Conservation (phyloP, 305 asterid genomes). For the Fraxinus xanthoxyloides region DNA sequence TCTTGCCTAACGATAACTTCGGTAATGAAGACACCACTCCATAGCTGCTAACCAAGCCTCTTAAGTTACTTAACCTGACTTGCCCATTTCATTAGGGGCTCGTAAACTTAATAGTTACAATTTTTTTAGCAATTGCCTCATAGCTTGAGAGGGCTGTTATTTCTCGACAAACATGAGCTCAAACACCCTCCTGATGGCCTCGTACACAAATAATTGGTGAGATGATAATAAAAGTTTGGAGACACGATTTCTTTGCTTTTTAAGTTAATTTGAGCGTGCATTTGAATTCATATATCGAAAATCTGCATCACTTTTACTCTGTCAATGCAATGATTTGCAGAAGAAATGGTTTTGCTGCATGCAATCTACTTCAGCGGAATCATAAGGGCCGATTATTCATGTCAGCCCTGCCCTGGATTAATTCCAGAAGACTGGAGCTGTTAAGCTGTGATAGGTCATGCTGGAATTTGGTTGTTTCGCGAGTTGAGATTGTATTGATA, state of each 20-base stretch:
- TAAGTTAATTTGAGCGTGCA: neutral
- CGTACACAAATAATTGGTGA: neutral
- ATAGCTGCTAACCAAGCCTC: neutral
- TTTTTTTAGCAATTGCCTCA: neutral
- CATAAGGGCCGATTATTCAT: slow-evolving; percentile 16
- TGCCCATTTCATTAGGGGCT: neutral
- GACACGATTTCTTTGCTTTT: neutral
- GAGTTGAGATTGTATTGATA: neutral
- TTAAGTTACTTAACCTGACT: neutral
- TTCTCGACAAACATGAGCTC: neutral
- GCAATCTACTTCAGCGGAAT: slow-evolving; percentile 42
- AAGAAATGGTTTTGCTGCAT: slow-evolving; percentile 67
- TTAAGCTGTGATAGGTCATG: slow-evolving; percentile 28
- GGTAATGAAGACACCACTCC: neutral
- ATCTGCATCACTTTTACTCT: neutral
- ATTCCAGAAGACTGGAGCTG: slow-evolving; percentile 25
- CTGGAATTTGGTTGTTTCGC: slow-evolving; percentile 21
- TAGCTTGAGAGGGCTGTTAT: neutral
- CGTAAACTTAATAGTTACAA: too few relatives aligned
- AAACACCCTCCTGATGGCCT: neutral
- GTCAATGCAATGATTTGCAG: slow-evolving; percentile 31
- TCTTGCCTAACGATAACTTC: neutral
- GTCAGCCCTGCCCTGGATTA: neutral
- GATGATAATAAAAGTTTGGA: neutral
- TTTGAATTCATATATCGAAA: neutral